Conservation (phyloP, 208 protist species). For the Vickermania spadyakhi region DNA sequence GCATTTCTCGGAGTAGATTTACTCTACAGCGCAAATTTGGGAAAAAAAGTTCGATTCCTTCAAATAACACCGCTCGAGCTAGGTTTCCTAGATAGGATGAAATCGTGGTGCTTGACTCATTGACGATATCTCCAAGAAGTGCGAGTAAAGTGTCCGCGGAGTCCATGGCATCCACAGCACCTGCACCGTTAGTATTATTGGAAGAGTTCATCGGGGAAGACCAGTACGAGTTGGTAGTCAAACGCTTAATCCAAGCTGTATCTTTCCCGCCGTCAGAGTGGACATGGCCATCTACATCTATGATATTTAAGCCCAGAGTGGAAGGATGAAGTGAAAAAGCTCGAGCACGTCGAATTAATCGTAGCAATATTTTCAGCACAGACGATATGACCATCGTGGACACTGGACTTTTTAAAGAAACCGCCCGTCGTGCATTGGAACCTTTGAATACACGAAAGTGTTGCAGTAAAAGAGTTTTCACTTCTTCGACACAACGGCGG, state of each 20-base stretch:
- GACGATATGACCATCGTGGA: constrained; percentile 43
- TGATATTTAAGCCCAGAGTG: constrained; percentile 31
- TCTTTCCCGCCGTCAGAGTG: not conserved
- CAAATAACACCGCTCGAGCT: constrained; percentile 35
- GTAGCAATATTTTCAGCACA: constrained; percentile 54
- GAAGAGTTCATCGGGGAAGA: not conserved
- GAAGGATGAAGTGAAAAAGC: constrained; percentile 69
- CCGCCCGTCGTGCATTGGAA: constrained; percentile 47
- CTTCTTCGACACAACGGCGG: constrained; percentile 47
- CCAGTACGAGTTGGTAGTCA: not conserved
- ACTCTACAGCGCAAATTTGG: constrained; percentile 42
- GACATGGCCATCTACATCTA: not conserved
- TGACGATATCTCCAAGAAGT: constrained; percentile 62
- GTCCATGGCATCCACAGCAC: not conserved
- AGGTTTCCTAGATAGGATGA: constrained; percentile 32
- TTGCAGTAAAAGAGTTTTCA: constrained; percentile 42
- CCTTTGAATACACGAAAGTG: constrained; percentile 66
- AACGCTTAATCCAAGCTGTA: not conserved
- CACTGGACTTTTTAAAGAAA: constrained; percentile 34
- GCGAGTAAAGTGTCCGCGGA: constrained; percentile 31
- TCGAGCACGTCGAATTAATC: constrained; percentile 49
- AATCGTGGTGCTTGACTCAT: constrained; percentile 48
- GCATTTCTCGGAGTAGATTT: constrained; percentile 53
- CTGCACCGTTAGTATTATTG: not conserved
- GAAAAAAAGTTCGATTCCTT: constrained; percentile 76